Evolutionary conservation across 1,139 yeast species (phyloP).

Genomic region (Keqinozyma sinolaborantium): DNA sequence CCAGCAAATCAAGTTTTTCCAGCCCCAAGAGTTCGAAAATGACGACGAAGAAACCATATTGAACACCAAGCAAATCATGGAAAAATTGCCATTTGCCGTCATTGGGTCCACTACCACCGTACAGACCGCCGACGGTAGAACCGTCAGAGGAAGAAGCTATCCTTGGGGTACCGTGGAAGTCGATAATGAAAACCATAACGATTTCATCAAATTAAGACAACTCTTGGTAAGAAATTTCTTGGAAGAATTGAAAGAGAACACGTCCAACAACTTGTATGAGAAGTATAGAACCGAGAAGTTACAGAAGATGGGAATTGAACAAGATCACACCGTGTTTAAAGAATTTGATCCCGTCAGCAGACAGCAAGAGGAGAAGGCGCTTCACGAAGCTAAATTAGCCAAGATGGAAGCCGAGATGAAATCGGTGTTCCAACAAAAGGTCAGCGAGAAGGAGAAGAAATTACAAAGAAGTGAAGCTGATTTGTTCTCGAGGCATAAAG

Average conservation of each 20-base stretch:
- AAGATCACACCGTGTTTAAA: constrained; percentile 86
- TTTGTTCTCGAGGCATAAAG: constrained; percentile 91
- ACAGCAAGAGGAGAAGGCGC: constrained; percentile 89
- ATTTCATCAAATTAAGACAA: constrained; percentile 87
- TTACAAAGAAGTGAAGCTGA: constrained; percentile 97
- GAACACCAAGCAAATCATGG: constrained; percentile 64
- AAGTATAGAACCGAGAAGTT: constrained; percentile 86
- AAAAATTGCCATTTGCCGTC: constrained; percentile 86
- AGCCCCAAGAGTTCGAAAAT: constrained; percentile 73
- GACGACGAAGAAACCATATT: constrained; percentile 83
- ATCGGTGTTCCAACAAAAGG: constrained; percentile 94
- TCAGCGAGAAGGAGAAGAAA: constrained; percentile 94
- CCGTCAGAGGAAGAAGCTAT: constrained; percentile 88
- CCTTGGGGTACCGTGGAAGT: constrained; percentile 99
- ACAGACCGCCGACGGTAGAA: constrained; percentile 68
- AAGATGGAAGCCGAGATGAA: constrained; percentile 98
- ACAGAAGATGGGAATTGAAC: constrained; percentile 79
- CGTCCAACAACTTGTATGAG: constrained; percentile 77
- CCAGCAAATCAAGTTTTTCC: constrained; percentile 76
- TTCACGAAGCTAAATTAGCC: constrained; percentile 91
- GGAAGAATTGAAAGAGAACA: constrained; percentile 91
- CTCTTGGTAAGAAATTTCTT: constrained; percentile 84
- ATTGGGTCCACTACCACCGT: constrained; percentile 86
- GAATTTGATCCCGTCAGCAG: constrained; percentile 92
- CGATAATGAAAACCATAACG: constrained; percentile 92